Percentiles rank a stretch among this genome's conserved stretches.
phyloP scores from a whole-genome alignment of 768 basidiomycete genomes.

The Auriculariales sp. region DNA sequence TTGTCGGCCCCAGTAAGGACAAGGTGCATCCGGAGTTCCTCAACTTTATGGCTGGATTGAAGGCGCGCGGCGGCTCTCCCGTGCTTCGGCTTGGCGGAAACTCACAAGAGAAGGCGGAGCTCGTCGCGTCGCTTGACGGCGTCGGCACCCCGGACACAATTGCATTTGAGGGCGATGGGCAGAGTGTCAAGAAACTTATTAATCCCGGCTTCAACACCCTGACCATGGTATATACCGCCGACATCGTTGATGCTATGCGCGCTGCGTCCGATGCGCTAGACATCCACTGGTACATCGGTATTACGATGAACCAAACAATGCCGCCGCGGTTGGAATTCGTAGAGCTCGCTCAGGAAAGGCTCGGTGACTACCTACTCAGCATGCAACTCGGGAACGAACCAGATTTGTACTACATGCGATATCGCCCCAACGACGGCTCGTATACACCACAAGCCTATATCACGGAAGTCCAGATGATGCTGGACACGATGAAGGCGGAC shows the following conservation, averaged over 20 bases:
- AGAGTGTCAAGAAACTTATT: background rate
- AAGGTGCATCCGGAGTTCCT: slow-evolving; percentile 28
- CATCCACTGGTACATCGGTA: background rate
- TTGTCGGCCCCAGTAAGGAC: background rate
- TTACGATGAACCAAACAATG: background rate
- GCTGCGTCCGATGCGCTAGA: background rate
- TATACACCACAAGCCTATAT: slow-evolving; percentile 28
- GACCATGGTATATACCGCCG: background rate
- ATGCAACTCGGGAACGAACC: slow-evolving; percentile 22
- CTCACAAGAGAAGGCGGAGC: slow-evolving; percentile 48
- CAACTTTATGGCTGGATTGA: slow-evolving; percentile 60
- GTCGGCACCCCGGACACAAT: no score
- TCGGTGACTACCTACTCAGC: slow-evolving; percentile 14
- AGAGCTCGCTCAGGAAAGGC: slow-evolving; percentile 14
- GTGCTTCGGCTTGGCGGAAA: slow-evolving; percentile 65
- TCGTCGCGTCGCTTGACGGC: background rate
- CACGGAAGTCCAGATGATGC: slow-evolving; percentile 34
- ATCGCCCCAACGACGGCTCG: slow-evolving; percentile 10
- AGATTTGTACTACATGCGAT: slow-evolving; percentile 16
- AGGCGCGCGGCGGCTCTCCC: slow-evolving; percentile 44
- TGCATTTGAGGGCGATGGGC: no score
- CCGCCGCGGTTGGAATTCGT: slow-evolving; percentile 11
- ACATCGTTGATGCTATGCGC: background rate
- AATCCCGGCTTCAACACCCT: background rate
- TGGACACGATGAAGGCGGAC: slow-evolving; percentile 27